These are phyloP conservation scores for Purpureocillium lavendulum DNA, from an alignment of 2,329 filamentous ascomycete genomes.

Conservation along the genomic window DNA sequence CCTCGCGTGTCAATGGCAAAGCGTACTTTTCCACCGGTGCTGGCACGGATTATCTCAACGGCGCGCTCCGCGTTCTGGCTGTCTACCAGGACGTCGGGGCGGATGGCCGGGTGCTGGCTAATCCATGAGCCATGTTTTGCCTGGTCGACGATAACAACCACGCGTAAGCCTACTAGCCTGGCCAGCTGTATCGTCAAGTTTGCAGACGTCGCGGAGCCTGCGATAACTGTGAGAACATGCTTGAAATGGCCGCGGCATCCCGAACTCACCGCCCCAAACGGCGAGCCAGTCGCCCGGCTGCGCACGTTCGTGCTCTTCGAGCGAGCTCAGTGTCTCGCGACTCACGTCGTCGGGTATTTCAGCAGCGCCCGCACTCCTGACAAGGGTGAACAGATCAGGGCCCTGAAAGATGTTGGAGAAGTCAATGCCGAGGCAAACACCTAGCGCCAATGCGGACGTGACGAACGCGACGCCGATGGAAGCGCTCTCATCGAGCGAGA, in stretches of 20 bases:
- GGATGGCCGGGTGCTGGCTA: conserved; percentile 27
- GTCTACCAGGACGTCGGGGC: conserved; percentile 57
- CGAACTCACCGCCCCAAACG: conserved; percentile 57
- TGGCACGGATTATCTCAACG: conserved; percentile 49
- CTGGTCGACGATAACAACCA: conserved; percentile 56
- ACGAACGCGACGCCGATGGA: neutral
- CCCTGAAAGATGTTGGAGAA: neutral
- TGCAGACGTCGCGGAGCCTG: conserved; percentile 57
- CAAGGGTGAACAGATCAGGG: neutral
- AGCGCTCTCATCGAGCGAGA: neutral
- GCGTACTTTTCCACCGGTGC: conserved; percentile 46
- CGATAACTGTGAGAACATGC: too few relatives aligned
- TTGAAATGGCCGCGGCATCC: too few relatives aligned
- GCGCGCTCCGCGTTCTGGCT: conserved; percentile 53
- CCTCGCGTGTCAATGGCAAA: conserved; percentile 63
- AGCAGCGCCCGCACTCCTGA: conserved; percentile 7
- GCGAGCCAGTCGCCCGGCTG: conserved; percentile 56
- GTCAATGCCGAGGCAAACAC: neutral
- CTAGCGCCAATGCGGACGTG: neutral
- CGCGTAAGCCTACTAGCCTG: conserved; percentile 51
- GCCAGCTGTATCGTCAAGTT: conserved; percentile 59
- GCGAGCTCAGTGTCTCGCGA: conserved; percentile 48
- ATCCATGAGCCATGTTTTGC: conserved; percentile 54
- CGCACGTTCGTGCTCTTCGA: conserved; percentile 40
- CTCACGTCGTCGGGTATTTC: conserved; percentile 50